Evolutionary conservation across 768 basidiomycete genomes (phyloP).

Genomic region (Podaxis mareebaensis): DNA sequence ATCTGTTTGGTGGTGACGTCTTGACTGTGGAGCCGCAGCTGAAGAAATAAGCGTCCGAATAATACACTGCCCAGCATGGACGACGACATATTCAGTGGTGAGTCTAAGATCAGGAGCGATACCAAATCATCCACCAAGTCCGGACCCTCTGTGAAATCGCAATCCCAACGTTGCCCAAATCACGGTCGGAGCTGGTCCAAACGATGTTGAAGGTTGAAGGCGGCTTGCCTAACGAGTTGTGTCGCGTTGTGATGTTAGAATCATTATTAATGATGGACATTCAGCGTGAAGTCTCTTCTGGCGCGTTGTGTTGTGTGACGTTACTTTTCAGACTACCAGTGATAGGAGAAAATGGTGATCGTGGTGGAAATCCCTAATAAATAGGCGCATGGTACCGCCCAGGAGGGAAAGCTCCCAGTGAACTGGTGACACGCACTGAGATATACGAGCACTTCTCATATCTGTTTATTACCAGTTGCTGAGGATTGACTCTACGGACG

Average conservation of each 20-base stretch:
- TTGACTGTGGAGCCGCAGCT: background rate
- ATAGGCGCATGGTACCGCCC: no score
- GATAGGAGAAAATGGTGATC: no score
- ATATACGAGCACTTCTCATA: no score
- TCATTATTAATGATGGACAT: slow-evolving; percentile 24
- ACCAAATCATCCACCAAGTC: slow-evolving; percentile 5
- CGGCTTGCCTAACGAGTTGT: slow-evolving; percentile 67
- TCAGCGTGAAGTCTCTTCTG: no score
- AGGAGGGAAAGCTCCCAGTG: no score
- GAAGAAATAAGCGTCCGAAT: background rate
- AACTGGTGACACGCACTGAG: no score
- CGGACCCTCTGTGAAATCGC: background rate
- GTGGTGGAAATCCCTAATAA: no score
- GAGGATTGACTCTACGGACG: no score
- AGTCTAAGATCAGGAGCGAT: background rate
- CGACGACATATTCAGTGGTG: slow-evolving; percentile 1
- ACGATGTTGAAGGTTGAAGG: slow-evolving; percentile 41
- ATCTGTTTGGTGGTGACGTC: slow-evolving; percentile 16
- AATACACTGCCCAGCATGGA: slow-evolving; percentile 5
- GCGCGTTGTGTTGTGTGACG: no score
- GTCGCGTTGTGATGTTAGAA: slow-evolving; percentile 62
- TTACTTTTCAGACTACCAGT: no score
- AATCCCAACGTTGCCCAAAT: slow-evolving; percentile 2
- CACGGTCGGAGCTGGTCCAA: slow-evolving; percentile 13
- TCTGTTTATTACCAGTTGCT: no score